Base-by-base conservation (phyloP, 2,329 filamentous ascomycete species). In the Trichoderma sp. region DNA sequence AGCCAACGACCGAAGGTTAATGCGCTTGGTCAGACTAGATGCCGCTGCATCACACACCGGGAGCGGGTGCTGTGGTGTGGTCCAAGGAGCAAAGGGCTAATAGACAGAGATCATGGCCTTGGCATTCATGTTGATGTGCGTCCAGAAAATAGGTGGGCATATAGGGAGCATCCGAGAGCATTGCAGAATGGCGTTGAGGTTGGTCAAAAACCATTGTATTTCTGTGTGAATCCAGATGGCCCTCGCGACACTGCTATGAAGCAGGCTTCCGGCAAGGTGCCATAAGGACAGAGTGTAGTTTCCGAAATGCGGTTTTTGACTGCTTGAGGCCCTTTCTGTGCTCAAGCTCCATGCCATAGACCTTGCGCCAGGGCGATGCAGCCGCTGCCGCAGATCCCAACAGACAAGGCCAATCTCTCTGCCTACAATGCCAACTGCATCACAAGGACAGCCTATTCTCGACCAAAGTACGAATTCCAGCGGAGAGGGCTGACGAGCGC, bases 401-500 rank as follows among this genome's bases (percentile, higher is more conserved):
- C 68, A 71, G 72, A 74, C 70, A 69, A 68, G 73, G 68, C 67
- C 69, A 67, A 37, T 45, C 69, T 66, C 68, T 66, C 66, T 63
- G 25, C 56, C 52, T 29, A 68, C 59, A 22, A 53, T 59, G 69
- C 67, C 73, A 71, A 73, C 73, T 71, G 74, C 78, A 76, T 75
- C 78, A 68, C 75, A 75, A 74, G 70, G 70, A 75, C 79, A 69
- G 77, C 76, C 80, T 78, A 76, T 70, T 77, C 60, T 73, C 78
- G 84, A 82, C 84, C 85, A 84, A 78, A 81, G 83, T 84, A 77
- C 81, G 74, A 75, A 77, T 83, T 86, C 90, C 90, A 89, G 90
- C 82, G 84, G 83, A 79, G 79, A 80, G 80, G 79, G 85, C 88
- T 87, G 90, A 93, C 90, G 90, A 92, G 91, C 85, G 90, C 82